Evolutionary conservation across 2,329 filamentous ascomycete species (phyloP), one percentile per base, ranked within the genome.

Genomic region (Mycosphaerella sp.): DNA sequence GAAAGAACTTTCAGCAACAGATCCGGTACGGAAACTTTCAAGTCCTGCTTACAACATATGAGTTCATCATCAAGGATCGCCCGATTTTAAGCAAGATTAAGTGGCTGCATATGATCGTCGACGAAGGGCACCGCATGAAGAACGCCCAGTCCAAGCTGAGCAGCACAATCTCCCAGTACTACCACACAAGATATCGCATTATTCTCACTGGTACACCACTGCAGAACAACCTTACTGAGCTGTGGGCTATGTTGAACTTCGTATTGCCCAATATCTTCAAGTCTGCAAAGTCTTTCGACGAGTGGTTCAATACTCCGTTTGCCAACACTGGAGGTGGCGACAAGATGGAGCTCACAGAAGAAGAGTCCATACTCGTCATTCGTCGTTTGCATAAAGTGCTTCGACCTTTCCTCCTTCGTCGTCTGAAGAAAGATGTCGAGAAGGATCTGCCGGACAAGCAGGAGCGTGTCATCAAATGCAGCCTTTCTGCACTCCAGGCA

Each of bases 301-400:
- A 98, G 70, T 98, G 93, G 93, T 98, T 98, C 82, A 98, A 97
- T 68, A 98, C 93, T 21, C 93, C 93, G 0, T 98, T 98, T 69
- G 93, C 93, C 61, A 98, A 98, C 68, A 98, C 93, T 4, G 93
- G 93, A 71, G 85, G 89, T 36, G 91, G 97, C 72, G 93, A 98
- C 71, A 95, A 93, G 77, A 98, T 98, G 87, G 91, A 97, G 67
- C 78, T 98, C 57, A 95, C 87, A 10, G 93, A 98, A 93, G 93
- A 98, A 93, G 93, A 98, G 72, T 89, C 95, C 69, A 82, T 98
- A 71, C 86, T 98, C 51, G 89, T 98, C 64, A 98, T 98, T 79
- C 87, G 90, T 68, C 91, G 93, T 77, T 79, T 98, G 55, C 93
- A 98, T 74, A 98, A 97, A 79, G 93, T 98, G 65, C 76, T 98